phyloP scores from a whole-genome alignment of 352 stramenopile species.

The Globisporangium paddicum region DNA sequence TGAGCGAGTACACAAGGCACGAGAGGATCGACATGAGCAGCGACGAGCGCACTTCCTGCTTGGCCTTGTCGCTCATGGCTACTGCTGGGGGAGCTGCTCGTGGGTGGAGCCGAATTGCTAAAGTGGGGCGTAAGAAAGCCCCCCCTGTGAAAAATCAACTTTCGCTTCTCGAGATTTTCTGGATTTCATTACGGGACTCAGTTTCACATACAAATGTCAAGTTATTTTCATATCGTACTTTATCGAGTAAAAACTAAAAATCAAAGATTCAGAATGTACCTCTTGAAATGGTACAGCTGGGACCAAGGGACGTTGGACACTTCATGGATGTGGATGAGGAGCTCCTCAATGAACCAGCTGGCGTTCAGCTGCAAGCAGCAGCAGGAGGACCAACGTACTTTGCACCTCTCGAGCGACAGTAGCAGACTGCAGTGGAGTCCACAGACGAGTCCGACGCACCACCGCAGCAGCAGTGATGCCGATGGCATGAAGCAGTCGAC shows the following conservation, averaged over 20 bases:
- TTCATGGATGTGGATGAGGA: not conserved
- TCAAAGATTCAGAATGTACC: not conserved
- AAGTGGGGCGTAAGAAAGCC: not conserved
- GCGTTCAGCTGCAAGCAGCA: constrained; percentile 15
- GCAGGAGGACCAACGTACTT: not conserved
- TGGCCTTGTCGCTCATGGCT: constrained; percentile 39
- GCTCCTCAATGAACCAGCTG: constrained; percentile 17
- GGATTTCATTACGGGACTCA: no score
- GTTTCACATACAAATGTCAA: no score
- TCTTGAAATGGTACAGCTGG: not conserved
- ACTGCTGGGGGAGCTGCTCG: not conserved
- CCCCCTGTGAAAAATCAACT: not conserved
- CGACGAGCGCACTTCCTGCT: constrained; percentile 42
- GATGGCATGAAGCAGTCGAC: not conserved
- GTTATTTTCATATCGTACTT: no score
- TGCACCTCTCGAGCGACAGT: not conserved
- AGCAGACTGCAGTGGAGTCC: not conserved
- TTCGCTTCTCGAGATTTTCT: no score
- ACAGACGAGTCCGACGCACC: not conserved
- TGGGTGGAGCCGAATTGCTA: constrained; percentile 1
- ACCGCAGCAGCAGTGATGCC: not conserved
- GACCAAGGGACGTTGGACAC: constrained; percentile 9
- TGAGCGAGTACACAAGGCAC: constrained; percentile 81
- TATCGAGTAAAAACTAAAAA: no score
- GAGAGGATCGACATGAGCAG: constrained; percentile 72